phyloP scores from a whole-genome alignment of 495 filamentous ascomycete species.

The Penicillium pulvis region DNA sequence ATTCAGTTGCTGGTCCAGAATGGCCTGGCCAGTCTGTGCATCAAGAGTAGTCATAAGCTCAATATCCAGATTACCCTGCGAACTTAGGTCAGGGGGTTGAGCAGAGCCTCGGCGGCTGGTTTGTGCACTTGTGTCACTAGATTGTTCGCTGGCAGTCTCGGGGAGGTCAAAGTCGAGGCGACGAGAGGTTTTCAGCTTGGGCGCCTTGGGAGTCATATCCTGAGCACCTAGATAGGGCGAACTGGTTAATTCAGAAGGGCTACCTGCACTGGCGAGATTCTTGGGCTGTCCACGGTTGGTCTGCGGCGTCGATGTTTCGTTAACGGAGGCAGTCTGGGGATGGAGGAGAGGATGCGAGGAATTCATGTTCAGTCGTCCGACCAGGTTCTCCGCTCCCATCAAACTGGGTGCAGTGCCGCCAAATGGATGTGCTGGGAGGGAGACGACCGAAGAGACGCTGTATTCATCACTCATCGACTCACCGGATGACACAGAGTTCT shows the following conservation, averaged over 20 bases:
- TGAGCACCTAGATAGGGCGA: constrained; percentile 15
- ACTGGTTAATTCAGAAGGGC: constrained; percentile 10
- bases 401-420: constrained; percentile 57
- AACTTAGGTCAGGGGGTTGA: not conserved
- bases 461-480: constrained; percentile 48
- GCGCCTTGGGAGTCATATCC: constrained; percentile 37
- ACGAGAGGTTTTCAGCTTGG: constrained; percentile 30
- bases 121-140: constrained; percentile 28
- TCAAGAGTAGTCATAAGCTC: constrained; percentile 47
- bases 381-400: constrained; percentile 66
- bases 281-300: constrained; percentile 33
- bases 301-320: constrained; percentile 37
- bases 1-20: constrained; percentile 30
- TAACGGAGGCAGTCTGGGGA: constrained; percentile 34
- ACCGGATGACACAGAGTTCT: constrained; percentile 45
- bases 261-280: constrained; percentile 22
- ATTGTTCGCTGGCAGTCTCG: constrained; percentile 49
- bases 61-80: constrained; percentile 24
- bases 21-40: constrained; percentile 41
- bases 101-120: constrained; percentile 11
- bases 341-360: constrained; percentile 46
- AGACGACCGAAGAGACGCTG: constrained; percentile 43
- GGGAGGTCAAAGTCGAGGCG: constrained; percentile 42
- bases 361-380: constrained; percentile 68
- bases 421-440: constrained; percentile 43